Conservation (phyloP, 2,329 filamentous ascomycete genomes). For the Cordyceps pruinosa region DNA sequence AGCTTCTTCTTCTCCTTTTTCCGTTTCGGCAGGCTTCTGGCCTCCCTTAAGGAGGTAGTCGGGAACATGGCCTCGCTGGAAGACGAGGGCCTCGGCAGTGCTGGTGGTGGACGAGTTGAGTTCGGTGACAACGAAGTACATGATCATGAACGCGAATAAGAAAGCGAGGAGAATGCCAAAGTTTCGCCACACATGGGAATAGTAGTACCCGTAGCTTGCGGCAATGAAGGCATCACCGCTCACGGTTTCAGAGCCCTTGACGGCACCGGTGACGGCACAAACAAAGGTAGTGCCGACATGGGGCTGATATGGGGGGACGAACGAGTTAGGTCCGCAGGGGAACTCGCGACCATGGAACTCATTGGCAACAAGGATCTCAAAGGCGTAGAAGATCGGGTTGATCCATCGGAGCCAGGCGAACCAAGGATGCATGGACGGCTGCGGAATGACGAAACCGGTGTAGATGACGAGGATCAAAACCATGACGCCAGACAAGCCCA, state of each 20-base stretch:
- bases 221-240: slow-evolving; percentile 56
- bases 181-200: slow-evolving; percentile 58
- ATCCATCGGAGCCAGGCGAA: slow-evolving; percentile 70
- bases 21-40: slow-evolving; percentile 19
- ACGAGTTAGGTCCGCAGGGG: slow-evolving; percentile 43
- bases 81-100: slow-evolving; percentile 64
- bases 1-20: slow-evolving; percentile 24
- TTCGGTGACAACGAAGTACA: slow-evolving; percentile 60
- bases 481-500: slow-evolving; percentile 45
- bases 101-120: slow-evolving; percentile 56
- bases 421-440: slow-evolving; percentile 61
- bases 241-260: slow-evolving; percentile 46
- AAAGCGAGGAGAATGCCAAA: slow-evolving; percentile 62
- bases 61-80: slow-evolving; percentile 49
- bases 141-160: slow-evolving; percentile 53
- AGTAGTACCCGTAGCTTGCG: slow-evolving; percentile 48
- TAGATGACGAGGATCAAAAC: slow-evolving; percentile 54
- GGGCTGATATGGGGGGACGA: slow-evolving; percentile 39
- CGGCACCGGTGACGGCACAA: slow-evolving; percentile 47
- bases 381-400: slow-evolving; percentile 67
- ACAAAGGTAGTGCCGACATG: slow-evolving; percentile 41
- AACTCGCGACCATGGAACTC: slow-evolving; percentile 58
- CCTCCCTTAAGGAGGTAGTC: slow-evolving; percentile 29
- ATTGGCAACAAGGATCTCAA: slow-evolving; percentile 66
- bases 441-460: slow-evolving; percentile 50